Percentiles rank a stretch among this genome's conserved stretches.
Evolutionary conservation across 306 rosid genomes (phyloP).

Genomic region (Cucurbita moschata): DNA sequence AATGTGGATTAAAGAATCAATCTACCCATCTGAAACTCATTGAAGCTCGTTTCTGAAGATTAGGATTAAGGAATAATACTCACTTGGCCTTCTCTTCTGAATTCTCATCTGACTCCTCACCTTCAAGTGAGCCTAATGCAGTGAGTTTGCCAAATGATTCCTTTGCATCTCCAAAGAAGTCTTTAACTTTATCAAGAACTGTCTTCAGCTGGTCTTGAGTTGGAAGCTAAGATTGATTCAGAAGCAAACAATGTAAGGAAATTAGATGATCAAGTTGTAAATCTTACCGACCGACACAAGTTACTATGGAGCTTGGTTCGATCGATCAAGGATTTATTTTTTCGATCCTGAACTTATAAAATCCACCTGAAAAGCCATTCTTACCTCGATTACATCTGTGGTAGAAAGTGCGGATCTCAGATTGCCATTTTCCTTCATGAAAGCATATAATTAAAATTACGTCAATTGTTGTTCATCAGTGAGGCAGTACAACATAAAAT

Average conservation of each 20-base stretch:
- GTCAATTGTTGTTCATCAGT: not conserved
- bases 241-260: not conserved
- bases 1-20: not conserved
- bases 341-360: not conserved
- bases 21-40: not conserved
- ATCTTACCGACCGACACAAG: not conserved
- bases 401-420: slow-evolving; percentile 65
- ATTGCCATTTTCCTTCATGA: slow-evolving; percentile 60
- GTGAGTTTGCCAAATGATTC: slow-evolving; percentile 75
- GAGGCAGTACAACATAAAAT: not conserved
- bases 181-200: slow-evolving; percentile 63
- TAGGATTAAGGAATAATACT: slow-evolving; percentile 15
- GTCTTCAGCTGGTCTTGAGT: slow-evolving; percentile 71
- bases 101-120: slow-evolving; percentile 36
- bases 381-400: slow-evolving; percentile 70
- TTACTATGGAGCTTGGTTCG: not conserved
- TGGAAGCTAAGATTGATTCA: slow-evolving; percentile 54
- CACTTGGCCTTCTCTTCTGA: slow-evolving; percentile 38
- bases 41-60: not conserved
- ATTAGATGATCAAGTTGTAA: not conserved
- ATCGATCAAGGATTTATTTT: not conserved
- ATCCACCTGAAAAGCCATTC: not conserved
- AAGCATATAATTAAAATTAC: slow-evolving; percentile 4
- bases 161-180: slow-evolving; percentile 78
- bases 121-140: slow-evolving; percentile 19